These are phyloP conservation scores for Nannochloris sp. DNA, from an alignment of 139 green algal species.

Conservation along the genomic window DNA sequence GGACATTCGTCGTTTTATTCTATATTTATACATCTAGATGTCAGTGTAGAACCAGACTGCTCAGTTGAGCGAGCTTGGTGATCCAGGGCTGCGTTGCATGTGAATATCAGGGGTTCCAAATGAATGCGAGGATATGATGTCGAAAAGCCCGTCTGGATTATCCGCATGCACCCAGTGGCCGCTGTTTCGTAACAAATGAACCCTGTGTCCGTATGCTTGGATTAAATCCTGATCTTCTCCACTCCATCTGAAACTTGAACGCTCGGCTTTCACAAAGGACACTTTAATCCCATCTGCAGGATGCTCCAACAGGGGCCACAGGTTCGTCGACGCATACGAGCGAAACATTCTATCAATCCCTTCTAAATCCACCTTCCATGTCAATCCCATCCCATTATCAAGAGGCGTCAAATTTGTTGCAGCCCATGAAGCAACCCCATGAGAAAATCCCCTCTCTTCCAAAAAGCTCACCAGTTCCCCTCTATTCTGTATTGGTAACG, in stretches of 20 bases:
- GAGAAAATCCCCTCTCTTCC: slow-evolving; percentile 30
- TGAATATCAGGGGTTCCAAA: slow-evolving; percentile 50
- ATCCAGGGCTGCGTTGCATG: slow-evolving; percentile 1
- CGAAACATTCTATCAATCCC: slow-evolving; percentile 79
- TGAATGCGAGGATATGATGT: slow-evolving; percentile 56
- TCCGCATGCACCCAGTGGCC: slow-evolving; percentile 88
- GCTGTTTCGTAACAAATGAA: slow-evolving; percentile 62
- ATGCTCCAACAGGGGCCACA: slow-evolving; percentile 68
- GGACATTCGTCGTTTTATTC: no score
- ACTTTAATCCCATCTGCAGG: slow-evolving; percentile 60
- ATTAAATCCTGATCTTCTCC: slow-evolving; percentile 50
- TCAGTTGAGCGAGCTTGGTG: neutral
- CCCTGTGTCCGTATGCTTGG: slow-evolving; percentile 44
- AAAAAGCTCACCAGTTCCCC: slow-evolving; percentile 40
- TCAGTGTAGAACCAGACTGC: no score
- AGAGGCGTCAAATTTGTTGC: slow-evolving; percentile 60
- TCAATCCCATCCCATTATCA: slow-evolving; percentile 18
- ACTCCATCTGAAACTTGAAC: slow-evolving; percentile 50
- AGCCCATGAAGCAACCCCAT: slow-evolving; percentile 54
- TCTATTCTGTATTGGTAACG: slow-evolving; percentile 47
- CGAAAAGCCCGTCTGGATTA: slow-evolving; percentile 68
- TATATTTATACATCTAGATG: no score
- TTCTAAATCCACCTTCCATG: slow-evolving; percentile 81
- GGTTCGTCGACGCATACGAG: slow-evolving; percentile 61
- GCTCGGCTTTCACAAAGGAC: slow-evolving; percentile 76